Evolutionary conservation across 148 eudicot species (phyloP).

Genomic region (Rhododendron kiyosumense): DNA sequence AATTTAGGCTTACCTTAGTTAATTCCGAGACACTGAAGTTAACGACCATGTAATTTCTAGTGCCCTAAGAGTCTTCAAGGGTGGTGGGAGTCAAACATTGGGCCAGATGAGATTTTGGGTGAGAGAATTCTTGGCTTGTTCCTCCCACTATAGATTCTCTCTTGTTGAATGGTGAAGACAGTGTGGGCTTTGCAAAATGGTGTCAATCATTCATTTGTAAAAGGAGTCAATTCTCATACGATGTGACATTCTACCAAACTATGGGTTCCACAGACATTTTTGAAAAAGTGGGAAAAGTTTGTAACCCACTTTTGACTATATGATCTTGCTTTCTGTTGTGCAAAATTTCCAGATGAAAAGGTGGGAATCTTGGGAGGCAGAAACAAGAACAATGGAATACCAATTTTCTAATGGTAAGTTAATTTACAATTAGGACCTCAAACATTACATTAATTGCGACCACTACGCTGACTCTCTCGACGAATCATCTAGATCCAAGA

Average conservation of each 20-base stretch:
- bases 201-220: not conserved
- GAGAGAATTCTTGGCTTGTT: too few species aligned
- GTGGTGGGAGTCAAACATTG: not conserved
- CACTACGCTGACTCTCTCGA: not conserved
- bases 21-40: too few species aligned
- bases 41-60: not conserved
- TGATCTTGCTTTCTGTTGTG: not conserved
- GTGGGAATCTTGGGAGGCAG: conserved; percentile 48
- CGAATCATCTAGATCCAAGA: conserved; percentile 24
- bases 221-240: not conserved
- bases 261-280: not conserved
- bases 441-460: too few species aligned
- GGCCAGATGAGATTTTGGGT: too few species aligned
- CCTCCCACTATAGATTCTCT: not conserved
- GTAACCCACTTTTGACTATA: not conserved
- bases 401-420: conserved; percentile 35
- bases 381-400: conserved; percentile 40
- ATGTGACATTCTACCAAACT: not conserved
- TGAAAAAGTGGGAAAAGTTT: not conserved
- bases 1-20: not conserved
- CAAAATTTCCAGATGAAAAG: conserved; percentile 30
- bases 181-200: not conserved
- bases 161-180: not conserved
- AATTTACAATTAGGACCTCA: too few species aligned
- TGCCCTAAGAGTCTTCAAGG: not conserved